These are phyloP conservation scores for Metrosideros polymorpha DNA, from an alignment of 441 rosid species.

Conservation along the genomic window DNA sequence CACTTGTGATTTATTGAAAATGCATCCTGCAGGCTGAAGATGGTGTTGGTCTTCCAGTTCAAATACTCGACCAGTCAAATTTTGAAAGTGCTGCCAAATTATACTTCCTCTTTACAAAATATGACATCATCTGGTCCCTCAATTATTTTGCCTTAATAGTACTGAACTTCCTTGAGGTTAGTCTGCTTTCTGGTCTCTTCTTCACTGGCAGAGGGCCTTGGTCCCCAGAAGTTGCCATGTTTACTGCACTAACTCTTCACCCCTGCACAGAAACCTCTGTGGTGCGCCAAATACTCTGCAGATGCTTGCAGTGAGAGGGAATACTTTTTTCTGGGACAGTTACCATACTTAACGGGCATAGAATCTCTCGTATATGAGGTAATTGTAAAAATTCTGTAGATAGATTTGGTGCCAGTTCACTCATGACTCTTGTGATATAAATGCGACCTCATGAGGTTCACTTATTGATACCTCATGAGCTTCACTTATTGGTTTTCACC, in stretches of 20 bases:
- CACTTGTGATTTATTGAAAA: background rate
- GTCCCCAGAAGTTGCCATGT: background rate
- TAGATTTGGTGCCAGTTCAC: background rate
- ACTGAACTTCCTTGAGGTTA: conserved; percentile 85
- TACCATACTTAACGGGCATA: conserved; percentile 68
- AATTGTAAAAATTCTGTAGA: background rate
- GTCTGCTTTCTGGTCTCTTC: background rate
- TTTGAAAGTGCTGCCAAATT: conserved; percentile 53
- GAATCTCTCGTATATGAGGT: conserved; percentile 82
- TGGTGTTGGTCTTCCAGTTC: conserved; percentile 87
- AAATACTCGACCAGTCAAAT: conserved; percentile 66
- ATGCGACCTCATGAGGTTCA: background rate
- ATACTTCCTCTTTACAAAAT: conserved; percentile 53
- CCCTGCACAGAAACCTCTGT: conserved; percentile 73
- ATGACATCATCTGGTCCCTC: conserved; percentile 79
- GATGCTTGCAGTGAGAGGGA: conserved; percentile 67
- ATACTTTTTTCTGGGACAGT: conserved; percentile 76
- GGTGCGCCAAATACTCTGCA: conserved; percentile 47
- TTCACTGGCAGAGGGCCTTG: background rate
- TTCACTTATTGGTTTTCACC: background rate
- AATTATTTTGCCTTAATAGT: conserved; percentile 70
- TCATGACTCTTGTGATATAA: background rate
- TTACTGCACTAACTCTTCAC: conserved; percentile 2
- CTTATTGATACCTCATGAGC: background rate
- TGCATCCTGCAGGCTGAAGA: conserved; percentile 66